Percentiles rank a stretch among this genome's conserved stretches.
These are phyloP conservation scores for Cicer pinnatifidum DNA, from an alignment of 306 rosid species.

Conservation along the genomic window DNA sequence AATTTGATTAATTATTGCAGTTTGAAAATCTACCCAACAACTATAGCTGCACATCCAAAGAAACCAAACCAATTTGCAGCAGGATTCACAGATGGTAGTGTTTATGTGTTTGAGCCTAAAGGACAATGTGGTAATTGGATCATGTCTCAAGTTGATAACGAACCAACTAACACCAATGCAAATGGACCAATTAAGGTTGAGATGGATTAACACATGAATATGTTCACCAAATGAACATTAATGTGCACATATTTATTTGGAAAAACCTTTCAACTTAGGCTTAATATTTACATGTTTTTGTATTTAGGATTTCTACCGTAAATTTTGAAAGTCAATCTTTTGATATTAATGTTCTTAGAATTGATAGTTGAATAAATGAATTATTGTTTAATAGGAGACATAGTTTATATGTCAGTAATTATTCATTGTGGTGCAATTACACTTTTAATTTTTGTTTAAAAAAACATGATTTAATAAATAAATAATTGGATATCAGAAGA, in stretches of 20 bases:
- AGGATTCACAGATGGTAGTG: slow-evolving; percentile 42
- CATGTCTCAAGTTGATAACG: not conserved
- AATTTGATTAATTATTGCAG: slow-evolving; percentile 31
- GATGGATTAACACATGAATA: not conserved
- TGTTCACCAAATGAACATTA: not conserved
- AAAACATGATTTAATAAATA: too few species aligned
- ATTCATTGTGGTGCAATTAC: too few species aligned
- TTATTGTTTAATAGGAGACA: too few species aligned
- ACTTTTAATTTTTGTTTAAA: too few species aligned
- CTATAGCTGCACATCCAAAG: slow-evolving; percentile 50
- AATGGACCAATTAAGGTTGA: not conserved
- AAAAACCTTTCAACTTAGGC: too few species aligned
- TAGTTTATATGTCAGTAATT: too few species aligned
- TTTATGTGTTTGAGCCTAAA: slow-evolving; percentile 44
- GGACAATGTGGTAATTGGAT: slow-evolving; percentile 25
- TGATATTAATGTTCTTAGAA: too few species aligned
- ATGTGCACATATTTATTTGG: not conserved
- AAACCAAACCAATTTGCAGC: slow-evolving; percentile 42
- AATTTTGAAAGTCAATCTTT: too few species aligned
- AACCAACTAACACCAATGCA: not conserved
- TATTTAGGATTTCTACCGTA: too few species aligned
- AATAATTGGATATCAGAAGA: too few species aligned
- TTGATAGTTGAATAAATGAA: too few species aligned
- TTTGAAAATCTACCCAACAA: slow-evolving; percentile 15
- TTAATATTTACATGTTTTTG: too few species aligned